These are phyloP conservation scores for Tuber brumale DNA, from an alignment of 495 filamentous ascomycete genomes.

Conservation along the genomic window DNA sequence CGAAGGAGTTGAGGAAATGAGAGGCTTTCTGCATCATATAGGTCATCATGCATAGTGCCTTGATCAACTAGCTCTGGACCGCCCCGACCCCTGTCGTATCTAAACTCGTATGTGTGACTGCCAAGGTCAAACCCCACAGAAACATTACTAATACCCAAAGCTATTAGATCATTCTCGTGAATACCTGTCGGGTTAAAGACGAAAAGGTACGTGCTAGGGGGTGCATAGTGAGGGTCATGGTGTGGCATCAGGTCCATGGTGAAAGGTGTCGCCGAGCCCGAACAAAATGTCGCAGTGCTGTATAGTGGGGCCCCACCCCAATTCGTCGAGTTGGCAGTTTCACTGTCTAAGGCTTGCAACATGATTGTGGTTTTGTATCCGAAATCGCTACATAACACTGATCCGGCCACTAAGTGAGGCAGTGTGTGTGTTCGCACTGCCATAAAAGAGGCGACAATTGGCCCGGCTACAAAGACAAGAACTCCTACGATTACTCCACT, in stretches of 20 bases:
- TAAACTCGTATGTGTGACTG: not conserved
- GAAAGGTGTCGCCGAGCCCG: not conserved
- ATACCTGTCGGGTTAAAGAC: not conserved
- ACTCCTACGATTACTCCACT: not conserved
- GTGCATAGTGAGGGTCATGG: not conserved
- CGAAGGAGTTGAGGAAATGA: not conserved
- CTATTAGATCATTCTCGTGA: not conserved
- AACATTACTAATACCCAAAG: not conserved
- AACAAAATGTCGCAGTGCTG: not conserved
- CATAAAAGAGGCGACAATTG: not conserved
- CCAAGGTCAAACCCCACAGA: not conserved
- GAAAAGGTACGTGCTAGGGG: not conserved
- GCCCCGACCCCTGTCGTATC: not conserved
- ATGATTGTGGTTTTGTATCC: not conserved
- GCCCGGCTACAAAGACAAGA: not conserved
- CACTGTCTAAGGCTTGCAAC: not conserved
- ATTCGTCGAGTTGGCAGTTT: not conserved
- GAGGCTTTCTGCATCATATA: not conserved
- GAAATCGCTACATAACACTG: not conserved
- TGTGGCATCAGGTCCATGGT: not conserved
- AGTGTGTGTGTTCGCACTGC: not conserved
- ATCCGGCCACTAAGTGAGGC: not conserved
- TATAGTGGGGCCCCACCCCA: not conserved
- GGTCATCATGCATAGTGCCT: not conserved
- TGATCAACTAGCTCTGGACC: not conserved